Evolutionary conservation across 345 rosid genomes (phyloP).

Genomic region (Rhizophora mangle): DNA sequence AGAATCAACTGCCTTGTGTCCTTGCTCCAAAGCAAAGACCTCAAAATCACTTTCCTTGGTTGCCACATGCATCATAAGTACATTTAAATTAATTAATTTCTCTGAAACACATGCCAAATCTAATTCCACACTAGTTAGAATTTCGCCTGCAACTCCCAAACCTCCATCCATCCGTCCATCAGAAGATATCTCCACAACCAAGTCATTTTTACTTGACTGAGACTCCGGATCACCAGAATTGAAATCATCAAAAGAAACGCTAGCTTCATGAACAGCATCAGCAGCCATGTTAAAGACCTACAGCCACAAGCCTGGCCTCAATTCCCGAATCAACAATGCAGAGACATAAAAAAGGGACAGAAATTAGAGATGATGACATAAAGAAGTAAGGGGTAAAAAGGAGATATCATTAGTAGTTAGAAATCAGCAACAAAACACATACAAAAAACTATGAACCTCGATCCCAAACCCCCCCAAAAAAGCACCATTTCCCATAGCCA

Average conservation of each 20-base stretch:
- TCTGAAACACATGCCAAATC: slow-evolving; percentile 71
- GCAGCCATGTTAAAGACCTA: slow-evolving; percentile 37
- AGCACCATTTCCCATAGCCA: too few species aligned
- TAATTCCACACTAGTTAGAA: slow-evolving; percentile 59
- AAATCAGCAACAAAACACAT: neutral
- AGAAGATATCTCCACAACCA: slow-evolving; percentile 36
- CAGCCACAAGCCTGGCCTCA: slow-evolving; percentile 2
- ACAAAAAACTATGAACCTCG: too few species aligned
- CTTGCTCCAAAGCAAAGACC: slow-evolving; percentile 37
- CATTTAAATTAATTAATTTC: slow-evolving; percentile 65
- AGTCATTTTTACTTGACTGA: slow-evolving; percentile 48
- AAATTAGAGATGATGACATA: neutral
- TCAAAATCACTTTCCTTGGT: slow-evolving; percentile 75
- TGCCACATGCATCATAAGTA: slow-evolving; percentile 74
- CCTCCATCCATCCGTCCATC: slow-evolving; percentile 45
- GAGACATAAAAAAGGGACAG: neutral
- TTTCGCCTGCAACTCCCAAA: slow-evolving; percentile 38
- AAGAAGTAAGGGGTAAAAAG: neutral
- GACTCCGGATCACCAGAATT: slow-evolving; percentile 44
- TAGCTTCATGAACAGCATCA: slow-evolving; percentile 33
- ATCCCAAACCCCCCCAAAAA: too few species aligned
- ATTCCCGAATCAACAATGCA: slow-evolving; percentile 17
- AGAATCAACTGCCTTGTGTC: slow-evolving; percentile 26
- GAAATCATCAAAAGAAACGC: slow-evolving; percentile 48
- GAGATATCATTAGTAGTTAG: neutral